Evolutionary conservation across 2,329 filamentous ascomycete species (phyloP), one percentile per base, ranked within the genome.

Genomic region (Trichoderma breve): DNA sequence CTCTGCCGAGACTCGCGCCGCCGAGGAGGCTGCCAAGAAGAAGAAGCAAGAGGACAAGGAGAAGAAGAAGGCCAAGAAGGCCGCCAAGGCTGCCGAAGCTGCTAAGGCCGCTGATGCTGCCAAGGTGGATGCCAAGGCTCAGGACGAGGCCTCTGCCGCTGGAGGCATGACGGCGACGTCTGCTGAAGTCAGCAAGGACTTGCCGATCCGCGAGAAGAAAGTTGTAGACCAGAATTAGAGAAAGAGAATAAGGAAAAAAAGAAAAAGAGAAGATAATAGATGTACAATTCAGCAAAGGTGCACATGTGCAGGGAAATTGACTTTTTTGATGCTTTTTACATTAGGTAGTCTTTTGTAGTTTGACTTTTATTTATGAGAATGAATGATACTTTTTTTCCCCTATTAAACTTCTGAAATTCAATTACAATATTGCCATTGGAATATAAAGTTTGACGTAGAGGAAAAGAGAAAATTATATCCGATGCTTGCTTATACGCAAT

Each of bases 21-120:
- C 68, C 4, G 69, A 73, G 57, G 72, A 67, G 57, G 72, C 72
- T 26, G 72, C 72, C 11, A 73, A 73, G 72, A 67, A 30, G 74
- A 82, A 84, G 75, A 86, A 86, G 80, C 81, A 81, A 71, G 79
- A 78, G 36, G 82, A 84, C 77, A 83, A 75, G 73, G 74, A 74
- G 21, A 76, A 72, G 70, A 77, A 77, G 73, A 75, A 84, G 76
- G 81, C 82, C 18, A 83, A 81, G 76, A 83, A 83, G 74, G 79
- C 78, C 63, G 81, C 79, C 39, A 77, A 77, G 71, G 76, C 76
- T 3, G 75, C 73, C 21, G 77, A 80, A 74, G 77, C 76, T 15
- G 66, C 66, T 5, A 70, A 70, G 34, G 28, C 36, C 12, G 65
- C 65, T 24, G 36, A 14, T 6, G 55, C 65, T 57, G 47, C 30